Conservation (phyloP, 768 basidiomycete species). For the Boletus reticulatus region DNA sequence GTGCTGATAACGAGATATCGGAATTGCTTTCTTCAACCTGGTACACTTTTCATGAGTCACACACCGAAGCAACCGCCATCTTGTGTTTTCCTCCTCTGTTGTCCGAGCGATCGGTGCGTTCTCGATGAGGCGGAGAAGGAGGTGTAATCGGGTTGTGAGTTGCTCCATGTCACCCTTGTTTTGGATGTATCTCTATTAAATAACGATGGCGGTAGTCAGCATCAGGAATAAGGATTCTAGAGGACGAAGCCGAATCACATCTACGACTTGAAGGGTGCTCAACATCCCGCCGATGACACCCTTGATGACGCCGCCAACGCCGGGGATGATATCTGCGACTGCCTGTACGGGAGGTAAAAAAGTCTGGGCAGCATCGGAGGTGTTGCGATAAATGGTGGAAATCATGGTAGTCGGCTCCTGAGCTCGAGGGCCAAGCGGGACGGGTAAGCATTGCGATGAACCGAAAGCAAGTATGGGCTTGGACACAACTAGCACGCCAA, state of each 20-base stretch:
- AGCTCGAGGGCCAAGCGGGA: neutral
- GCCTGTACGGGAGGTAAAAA: slow-evolving; percentile 2
- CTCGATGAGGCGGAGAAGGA: neutral
- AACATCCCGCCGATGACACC: neutral
- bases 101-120: slow-evolving; percentile 1
- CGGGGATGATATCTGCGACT: neutral
- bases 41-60: neutral
- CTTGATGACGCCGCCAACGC: neutral
- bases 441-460: too few relatives aligned
- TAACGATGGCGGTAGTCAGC: neutral
- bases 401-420: neutral
- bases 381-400: neutral
- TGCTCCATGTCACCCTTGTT: slow-evolving; percentile 3
- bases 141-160: neutral
- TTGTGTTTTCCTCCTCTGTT: neutral
- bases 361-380: neutral
- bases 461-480: too few relatives aligned
- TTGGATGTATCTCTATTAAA: neutral
- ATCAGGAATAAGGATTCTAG: neutral
- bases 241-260: neutral
- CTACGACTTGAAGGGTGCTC: neutral
- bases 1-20: too few relatives aligned
- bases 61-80: neutral
- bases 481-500: too few relatives aligned
- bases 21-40: too few relatives aligned